Base-by-base conservation (phyloP, 139 green algal species). In the Astrephomene gubernaculifera region DNA sequence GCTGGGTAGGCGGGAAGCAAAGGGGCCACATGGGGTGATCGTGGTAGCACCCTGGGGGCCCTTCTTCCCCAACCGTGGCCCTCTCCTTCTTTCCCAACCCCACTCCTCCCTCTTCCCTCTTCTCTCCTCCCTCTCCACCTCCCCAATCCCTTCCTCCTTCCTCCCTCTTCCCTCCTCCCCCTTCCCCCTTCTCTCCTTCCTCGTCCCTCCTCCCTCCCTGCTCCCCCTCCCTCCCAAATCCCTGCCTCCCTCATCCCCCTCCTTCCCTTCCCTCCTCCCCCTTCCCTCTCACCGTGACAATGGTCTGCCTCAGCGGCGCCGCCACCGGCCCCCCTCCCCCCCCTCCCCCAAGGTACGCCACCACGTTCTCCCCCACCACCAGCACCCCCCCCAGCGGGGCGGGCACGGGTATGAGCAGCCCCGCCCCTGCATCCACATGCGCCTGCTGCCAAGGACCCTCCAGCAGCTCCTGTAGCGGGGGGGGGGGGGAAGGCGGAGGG, bases 401-500 rank as follows among this genome's bases (percentile, higher is more conserved):
- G 25, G 96, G 95, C 69, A 99, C 90, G 1, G 97, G 91, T 44
- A 99, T 97, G 27, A 99, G 82, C 41, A 96, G 83, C 33, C 65
- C 82, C 5, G 93, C 92, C 19, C 93, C 95, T 0, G 76, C 64
- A 70, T 99, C 97, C 19, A 98, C 71, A 87, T 98, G 95, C n/a
- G 69, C 76, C 69, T 98, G 93, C 31, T 53, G 67, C 95, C 93
- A 98, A 27, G 96, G 93, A 14, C 94, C 94, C 14, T 98, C 93
- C 29, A 87, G 65, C 35, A 98, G 78, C 33, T 97, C 95, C 94
- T 97, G 90, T 29, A 31, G 71, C 33, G 68, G 4, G 43, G 54
- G 33, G 70, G 38, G 29, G 57, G 12, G 21, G 29, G 76, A 3
- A 52, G 61, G 63, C 17, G 21, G 22, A 38, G 36, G 64, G 60